Evolutionary conservation across 371 early-diverging fungal genomes (phyloP).

Genomic region (Mucor velutinosus): DNA sequence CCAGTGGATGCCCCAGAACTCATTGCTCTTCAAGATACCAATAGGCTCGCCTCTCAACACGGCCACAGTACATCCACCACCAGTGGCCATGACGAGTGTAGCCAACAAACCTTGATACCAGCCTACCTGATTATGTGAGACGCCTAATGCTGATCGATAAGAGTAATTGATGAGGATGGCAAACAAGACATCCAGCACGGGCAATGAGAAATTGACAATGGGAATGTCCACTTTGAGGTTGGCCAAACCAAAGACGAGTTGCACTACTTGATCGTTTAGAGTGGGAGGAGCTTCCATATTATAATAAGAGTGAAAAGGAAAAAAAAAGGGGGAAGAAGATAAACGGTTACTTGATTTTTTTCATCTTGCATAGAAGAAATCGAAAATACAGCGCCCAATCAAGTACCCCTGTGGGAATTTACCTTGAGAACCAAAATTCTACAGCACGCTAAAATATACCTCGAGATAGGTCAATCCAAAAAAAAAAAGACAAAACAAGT

Average conservation of each 20-base stretch:
- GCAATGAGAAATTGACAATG: slow-evolving; percentile 25
- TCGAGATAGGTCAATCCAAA: neutral
- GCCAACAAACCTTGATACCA: slow-evolving; percentile 62
- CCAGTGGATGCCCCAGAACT: slow-evolving; percentile 49
- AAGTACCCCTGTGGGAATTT: slow-evolving; percentile 10
- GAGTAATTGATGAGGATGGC: slow-evolving; percentile 57
- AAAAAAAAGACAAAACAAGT: neutral
- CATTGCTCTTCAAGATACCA: slow-evolving; percentile 43
- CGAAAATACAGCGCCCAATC: slow-evolving; percentile 2
- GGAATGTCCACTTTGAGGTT: slow-evolving; percentile 33
- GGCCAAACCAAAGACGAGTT: slow-evolving; percentile 30
- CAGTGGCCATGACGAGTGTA: slow-evolving; percentile 56
- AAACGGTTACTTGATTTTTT: neutral
- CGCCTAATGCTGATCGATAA: slow-evolving; percentile 55
- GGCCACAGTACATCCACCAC: slow-evolving; percentile 55
- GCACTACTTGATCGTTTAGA: slow-evolving; percentile 33
- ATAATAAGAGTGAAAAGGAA: neutral
- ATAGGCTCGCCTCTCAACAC: slow-evolving; percentile 46
- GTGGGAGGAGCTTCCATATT: slow-evolving; percentile 12
- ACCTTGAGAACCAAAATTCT: neutral
- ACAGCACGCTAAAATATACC: neutral
- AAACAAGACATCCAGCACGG: slow-evolving; percentile 54
- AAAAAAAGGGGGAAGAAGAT: neutral
- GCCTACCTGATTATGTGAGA: slow-evolving; percentile 42
- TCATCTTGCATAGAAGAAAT: neutral